Evolutionary conservation across 768 basidiomycete species (phyloP).

Genomic region (Boletus rubescentipes): DNA sequence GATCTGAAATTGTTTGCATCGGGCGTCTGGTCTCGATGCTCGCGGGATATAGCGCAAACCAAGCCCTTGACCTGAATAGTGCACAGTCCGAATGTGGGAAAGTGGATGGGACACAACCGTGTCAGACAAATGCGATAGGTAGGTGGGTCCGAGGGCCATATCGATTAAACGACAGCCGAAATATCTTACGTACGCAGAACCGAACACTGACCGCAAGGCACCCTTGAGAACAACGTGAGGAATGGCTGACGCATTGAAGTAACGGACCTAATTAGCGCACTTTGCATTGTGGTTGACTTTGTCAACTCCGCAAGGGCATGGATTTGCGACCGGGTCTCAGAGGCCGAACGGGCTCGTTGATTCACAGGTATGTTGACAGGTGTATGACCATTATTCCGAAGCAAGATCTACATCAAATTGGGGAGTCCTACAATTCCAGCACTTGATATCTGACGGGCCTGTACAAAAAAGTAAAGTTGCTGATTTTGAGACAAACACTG

Average conservation of each 20-base stretch:
- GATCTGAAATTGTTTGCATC: slow-evolving; percentile 36
- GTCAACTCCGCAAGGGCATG: slow-evolving; percentile 27
- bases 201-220: slow-evolving; percentile 33
- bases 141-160: slow-evolving; percentile 39
- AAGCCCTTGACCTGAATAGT: slow-evolving; percentile 35
- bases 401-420: slow-evolving; percentile 29
- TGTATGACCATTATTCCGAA: slow-evolving; percentile 24
- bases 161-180: slow-evolving; percentile 39
- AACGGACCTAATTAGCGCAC: slow-evolving; percentile 34
- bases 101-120: slow-evolving; percentile 27
- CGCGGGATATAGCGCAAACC: slow-evolving; percentile 36
- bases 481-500: slow-evolving; percentile 20
- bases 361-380: slow-evolving; percentile 19
- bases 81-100: slow-evolving; percentile 35
- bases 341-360: slow-evolving; percentile 16
- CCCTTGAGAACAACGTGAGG: slow-evolving; percentile 32
- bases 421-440: slow-evolving; percentile 24
- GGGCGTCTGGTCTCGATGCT: slow-evolving; percentile 37
- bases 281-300: slow-evolving; percentile 33
- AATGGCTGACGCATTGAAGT: slow-evolving; percentile 24
- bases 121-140: slow-evolving; percentile 34
- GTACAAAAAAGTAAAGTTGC: slow-evolving; percentile 19
- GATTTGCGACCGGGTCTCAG: slow-evolving; percentile 32
- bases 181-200: slow-evolving; percentile 35
- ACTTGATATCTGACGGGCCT: slow-evolving; percentile 20